Conservation (phyloP, 1,139 yeast species). For the Blastobotrys ciferrii region DNA sequence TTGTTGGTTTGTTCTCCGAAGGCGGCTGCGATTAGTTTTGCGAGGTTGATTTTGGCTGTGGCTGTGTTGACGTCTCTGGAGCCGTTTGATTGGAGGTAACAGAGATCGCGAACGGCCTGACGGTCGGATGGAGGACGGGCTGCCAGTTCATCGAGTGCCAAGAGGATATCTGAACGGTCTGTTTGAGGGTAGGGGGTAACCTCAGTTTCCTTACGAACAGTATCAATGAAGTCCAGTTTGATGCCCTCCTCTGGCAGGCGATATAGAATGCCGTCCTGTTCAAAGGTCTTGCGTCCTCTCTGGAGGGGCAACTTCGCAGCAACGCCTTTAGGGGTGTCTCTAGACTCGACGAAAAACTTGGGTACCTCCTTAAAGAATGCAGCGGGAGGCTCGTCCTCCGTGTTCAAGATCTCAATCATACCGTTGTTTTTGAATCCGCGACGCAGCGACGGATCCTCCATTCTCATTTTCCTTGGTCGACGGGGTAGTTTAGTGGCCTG, state of each 20-base stretch:
- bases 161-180: slow-evolving; percentile 30
- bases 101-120: slow-evolving; percentile 38
- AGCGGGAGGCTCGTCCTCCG: slow-evolving; percentile 28
- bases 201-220: slow-evolving; percentile 29
- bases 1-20: slow-evolving; percentile 4
- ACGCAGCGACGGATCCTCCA: slow-evolving; percentile 54
- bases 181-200: slow-evolving; percentile 29
- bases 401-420: slow-evolving; percentile 57
- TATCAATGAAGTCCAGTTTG: slow-evolving; percentile 67
- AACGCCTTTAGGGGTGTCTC: slow-evolving; percentile 45
- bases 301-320: slow-evolving; percentile 43
- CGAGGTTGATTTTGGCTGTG: slow-evolving; percentile 29
- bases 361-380: slow-evolving; percentile 44
- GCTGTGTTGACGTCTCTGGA: slow-evolving; percentile 30
- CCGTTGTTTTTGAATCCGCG: slow-evolving; percentile 67
- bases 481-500: slow-evolving; percentile 46
- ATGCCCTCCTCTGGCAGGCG: slow-evolving; percentile 72
- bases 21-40: slow-evolving; percentile 42
- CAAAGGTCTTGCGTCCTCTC: slow-evolving; percentile 41
- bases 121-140: slow-evolving; percentile 30
- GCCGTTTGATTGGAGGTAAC: slow-evolving; percentile 31
- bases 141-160: slow-evolving; percentile 38
- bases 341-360: slow-evolving; percentile 39
- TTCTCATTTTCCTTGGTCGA: slow-evolving; percentile 53
- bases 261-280: slow-evolving; percentile 54